Base-by-base conservation (phyloP, 2,329 filamentous ascomycete genomes). In the Microcera coccophila region DNA sequence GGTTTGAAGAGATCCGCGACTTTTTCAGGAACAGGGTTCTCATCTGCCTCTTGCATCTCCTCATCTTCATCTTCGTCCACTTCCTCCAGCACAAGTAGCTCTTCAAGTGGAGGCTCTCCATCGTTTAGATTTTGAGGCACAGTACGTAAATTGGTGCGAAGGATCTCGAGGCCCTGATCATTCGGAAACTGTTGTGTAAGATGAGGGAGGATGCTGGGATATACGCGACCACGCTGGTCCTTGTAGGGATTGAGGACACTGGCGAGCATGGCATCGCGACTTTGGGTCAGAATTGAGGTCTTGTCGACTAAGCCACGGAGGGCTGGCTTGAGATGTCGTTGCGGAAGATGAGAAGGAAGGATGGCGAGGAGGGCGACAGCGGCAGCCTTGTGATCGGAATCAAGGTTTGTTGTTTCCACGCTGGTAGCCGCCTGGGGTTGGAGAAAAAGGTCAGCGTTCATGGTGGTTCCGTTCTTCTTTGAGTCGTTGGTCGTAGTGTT, bases 161-260 rank as follows among this genome's bases (percentile, higher is more conserved):
- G 63, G 9, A 85, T 76, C 64, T 96, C 90, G 2, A 93, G 79
- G 14, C 76, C 77, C 43, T 78, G 71, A 38, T 84, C 78, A 10
- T 74, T 63, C 0, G 81, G 73, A 55, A 82, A 87, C 38, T 79
- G 75, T 41, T 82, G 76, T 7, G 81, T 78, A 19, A 96, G 69
- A 55, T 95, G 86, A 1, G 91, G 90, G 36, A 95, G 66, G 36
- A 95, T 84, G 62, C 84, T 93, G 20, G 85, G 75, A 47, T 82
- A 79, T 39, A 79, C 76, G 50, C 79, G 72, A 32, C 83, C 78
- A 60, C 82, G 75, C 57, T 78, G 71, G 58, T 82, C 72, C 49
- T 81, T 69, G 63, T 82, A 79, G 1, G 89, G 87, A 63, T 93
- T 89, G 45, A 96, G 70, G 11, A 94, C 82, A 62, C 88, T 91